A percentile compares a stretch with the other conserved stretches of the same genome.
phyloP scores from a whole-genome alignment of 1,139 yeast genomes.

The Maudiozyma humilis region DNA sequence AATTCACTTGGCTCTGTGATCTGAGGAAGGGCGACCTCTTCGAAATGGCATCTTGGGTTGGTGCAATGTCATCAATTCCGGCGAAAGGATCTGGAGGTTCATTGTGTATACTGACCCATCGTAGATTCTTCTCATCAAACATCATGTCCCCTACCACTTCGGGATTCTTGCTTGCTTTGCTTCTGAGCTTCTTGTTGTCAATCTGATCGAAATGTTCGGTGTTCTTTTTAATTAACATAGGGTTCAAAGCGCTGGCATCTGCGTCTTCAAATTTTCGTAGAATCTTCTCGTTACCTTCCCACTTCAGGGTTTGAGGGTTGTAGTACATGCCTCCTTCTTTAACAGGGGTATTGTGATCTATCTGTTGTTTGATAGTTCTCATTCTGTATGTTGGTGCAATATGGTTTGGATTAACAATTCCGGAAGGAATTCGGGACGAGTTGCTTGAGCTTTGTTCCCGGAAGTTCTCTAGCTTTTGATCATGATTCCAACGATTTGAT shows the following conservation, averaged over 20 bases:
- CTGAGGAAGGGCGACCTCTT: conserved; percentile 19
- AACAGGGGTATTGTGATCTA: conserved; percentile 30
- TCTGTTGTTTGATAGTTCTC: conserved; percentile 29
- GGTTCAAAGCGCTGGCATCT: conserved; percentile 20
- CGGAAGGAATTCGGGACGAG: conserved; percentile 8
- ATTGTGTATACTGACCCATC: conserved; percentile 40
- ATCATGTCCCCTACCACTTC: conserved; percentile 43
- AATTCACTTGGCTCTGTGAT: conserved; percentile 19
- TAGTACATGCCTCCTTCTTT: conserved; percentile 40
- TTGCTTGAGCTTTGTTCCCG: conserved; percentile 14
- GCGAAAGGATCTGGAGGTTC: conserved; percentile 37
- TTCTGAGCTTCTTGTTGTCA: conserved; percentile 8
- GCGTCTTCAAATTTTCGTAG: conserved; percentile 37
- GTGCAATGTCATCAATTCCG: conserved; percentile 25
- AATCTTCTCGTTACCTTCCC: conserved; percentile 58
- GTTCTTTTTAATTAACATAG: conserved; percentile 17
- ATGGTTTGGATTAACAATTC: conserved; percentile 2
- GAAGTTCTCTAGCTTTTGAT: conserved; percentile 20
- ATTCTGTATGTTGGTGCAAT: conserved; percentile 17
- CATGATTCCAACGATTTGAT: conserved; percentile 14
- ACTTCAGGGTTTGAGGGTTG: conserved; percentile 41
- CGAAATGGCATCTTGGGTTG: conserved; percentile 7
- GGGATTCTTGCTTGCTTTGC: conserved; percentile 12
- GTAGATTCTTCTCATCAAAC: conserved; percentile 46
- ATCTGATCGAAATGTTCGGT: not conserved